These are phyloP conservation scores for Prototheca cutis DNA, from an alignment of 163 green algal genomes.

Conservation along the genomic window DNA sequence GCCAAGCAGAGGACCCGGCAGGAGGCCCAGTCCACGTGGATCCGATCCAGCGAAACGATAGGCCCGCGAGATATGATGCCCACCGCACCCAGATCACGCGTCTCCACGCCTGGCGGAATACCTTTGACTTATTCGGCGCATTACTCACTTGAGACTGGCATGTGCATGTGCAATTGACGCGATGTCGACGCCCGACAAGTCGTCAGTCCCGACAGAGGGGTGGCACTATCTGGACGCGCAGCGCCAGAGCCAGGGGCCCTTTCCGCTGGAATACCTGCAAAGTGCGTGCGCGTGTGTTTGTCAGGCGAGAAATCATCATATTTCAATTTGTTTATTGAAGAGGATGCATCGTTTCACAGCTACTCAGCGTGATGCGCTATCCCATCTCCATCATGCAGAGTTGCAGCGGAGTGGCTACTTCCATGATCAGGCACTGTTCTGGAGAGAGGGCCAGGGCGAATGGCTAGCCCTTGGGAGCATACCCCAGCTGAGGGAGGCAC, in stretches of 20 bases:
- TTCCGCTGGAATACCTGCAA: constrained; percentile 20
- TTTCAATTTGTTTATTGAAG: no score
- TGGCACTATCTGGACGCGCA: constrained; percentile 33
- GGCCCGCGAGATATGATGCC: no score
- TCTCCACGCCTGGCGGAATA: neutral
- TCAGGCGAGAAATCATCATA: no score
- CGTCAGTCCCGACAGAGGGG: neutral
- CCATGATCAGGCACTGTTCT: constrained; percentile 22
- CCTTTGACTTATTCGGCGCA: neutral
- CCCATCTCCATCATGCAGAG: constrained; percentile 11
- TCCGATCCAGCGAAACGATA: no score
- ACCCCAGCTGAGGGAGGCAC: constrained; percentile 11
- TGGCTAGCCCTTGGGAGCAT: constrained; percentile 28
- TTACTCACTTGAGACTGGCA: neutral
- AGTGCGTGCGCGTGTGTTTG: no score
- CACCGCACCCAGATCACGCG: neutral
- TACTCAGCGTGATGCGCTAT: no score
- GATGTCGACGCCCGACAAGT: neutral
- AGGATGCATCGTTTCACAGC: no score
- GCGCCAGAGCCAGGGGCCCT: constrained; percentile 21
- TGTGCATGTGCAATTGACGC: neutral
- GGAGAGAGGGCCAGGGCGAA: constrained; percentile 24
- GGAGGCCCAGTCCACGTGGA: no score
- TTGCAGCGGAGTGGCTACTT: constrained; percentile 22
- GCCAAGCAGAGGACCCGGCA: no score